phyloP scores from a whole-genome alignment of 768 basidiomycete species.

The Fibroporia radiculosa region DNA sequence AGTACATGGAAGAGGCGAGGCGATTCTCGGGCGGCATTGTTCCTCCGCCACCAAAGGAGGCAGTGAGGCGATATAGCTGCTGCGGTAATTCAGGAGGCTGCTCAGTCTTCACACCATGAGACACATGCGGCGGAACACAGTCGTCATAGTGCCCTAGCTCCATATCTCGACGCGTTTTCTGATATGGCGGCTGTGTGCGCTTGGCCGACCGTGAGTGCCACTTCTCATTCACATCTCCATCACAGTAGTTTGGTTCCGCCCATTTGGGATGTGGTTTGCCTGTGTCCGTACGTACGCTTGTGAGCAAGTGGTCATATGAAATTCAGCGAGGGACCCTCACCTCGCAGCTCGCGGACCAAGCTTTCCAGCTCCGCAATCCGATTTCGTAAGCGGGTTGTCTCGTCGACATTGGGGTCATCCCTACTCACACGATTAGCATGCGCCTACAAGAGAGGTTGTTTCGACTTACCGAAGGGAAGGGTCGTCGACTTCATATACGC shows the following conservation, averaged over 20 bases:
- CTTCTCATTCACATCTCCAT: constrained; percentile 75
- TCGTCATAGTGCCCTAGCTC: constrained; percentile 13
- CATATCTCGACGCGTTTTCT: constrained; percentile 18
- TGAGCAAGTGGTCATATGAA: neutral
- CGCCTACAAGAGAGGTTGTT: neutral
- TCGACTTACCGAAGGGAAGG: constrained; percentile 60
- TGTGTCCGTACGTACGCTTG: constrained; percentile 26
- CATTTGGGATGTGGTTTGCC: constrained; percentile 85
- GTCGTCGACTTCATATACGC: constrained; percentile 93
- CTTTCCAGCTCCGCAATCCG: constrained; percentile 91
- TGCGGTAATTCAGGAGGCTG: constrained; percentile 38
- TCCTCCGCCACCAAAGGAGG: constrained; percentile 7
- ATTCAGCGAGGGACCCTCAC: constrained; percentile 27
- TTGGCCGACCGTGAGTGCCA: constrained; percentile 83
- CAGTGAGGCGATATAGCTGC: constrained; percentile 56
- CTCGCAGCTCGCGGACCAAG: constrained; percentile 81
- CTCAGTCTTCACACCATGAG: constrained; percentile 42
- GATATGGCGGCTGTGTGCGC: constrained; percentile 30
- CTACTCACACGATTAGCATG: constrained; percentile 29
- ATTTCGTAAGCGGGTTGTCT: constrained; percentile 77
- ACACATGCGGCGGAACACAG: constrained; percentile 6
- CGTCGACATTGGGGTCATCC: constrained; percentile 83
- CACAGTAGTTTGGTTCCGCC: constrained; percentile 73
- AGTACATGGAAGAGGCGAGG: constrained; percentile 8
- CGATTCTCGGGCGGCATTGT: neutral